Evolutionary conservation across 2,329 filamentous ascomycete genomes (phyloP), one percentile per base, ranked within the genome.

Genomic region (Grosmannia clavigera): DNA sequence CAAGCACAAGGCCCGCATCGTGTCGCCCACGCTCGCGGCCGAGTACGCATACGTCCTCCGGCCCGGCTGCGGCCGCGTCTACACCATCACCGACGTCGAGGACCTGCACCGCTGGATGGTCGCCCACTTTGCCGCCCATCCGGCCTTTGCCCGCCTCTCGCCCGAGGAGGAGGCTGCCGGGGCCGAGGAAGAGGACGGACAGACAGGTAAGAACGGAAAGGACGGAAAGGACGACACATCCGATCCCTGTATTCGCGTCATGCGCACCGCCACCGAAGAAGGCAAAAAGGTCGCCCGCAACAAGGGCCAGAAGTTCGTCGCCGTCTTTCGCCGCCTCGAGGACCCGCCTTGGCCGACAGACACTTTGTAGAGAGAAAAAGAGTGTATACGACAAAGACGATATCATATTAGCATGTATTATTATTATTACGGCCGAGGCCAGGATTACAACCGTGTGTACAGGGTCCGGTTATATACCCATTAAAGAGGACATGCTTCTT

Each of bases 71-170:
- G 95, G 94, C 2, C 81, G 92, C 56, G 79, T 96, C 51, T 99
- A 97, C 71, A 97, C 92, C 1, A 97, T 99, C 68, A 99, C 94
- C 1, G 94, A 99, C 74, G 94, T 99, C 51, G 87, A 95, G 74
- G 91, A 96, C 69, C 76, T 99, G 71, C 90, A 96, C 71, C 75
- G 85, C 66, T 97, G 92, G 92, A 96, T 97, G 86, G 86, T 92
- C 58, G 81, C 82, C 70, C 90, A 96, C 74, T 87, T 97, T 66
- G 83, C 87, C 60, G 81, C 79, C 33, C 88, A 92, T 70, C 84
- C 84, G 19, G 81, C 88, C 55, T 97, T 95, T 72, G 87, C 90
- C 74, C 78, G 90, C 63, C 78, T 96, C 5, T 11, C 59, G 25
- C 67, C 79, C 0, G 82, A 85, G 62, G 82, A 83, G 63, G 87